A percentile compares a stretch with the other conserved stretches of the same genome.
phyloP scores from a whole-genome alignment of 176 grass and related monocot species.

The Luzula sylvatica region DNA sequence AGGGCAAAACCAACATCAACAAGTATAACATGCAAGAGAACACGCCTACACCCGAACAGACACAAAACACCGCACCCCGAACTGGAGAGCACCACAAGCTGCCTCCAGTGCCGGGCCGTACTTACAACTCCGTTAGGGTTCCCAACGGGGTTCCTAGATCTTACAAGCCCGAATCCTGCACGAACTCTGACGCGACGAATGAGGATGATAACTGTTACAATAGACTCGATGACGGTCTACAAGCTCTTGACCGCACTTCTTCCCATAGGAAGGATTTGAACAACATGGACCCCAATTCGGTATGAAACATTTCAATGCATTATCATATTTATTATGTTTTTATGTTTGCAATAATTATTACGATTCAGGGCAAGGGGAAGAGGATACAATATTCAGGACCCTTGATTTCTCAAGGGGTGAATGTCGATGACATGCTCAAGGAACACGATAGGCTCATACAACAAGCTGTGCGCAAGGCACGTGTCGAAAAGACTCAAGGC shows the following conservation, averaged over 20 bases:
- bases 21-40: constrained; percentile 34
- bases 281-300: constrained; percentile 24
- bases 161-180: constrained; percentile 23
- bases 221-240: constrained; percentile 26
- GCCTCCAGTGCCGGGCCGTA: constrained; percentile 17
- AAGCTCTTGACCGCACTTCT: constrained; percentile 17
- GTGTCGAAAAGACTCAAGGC: constrained; percentile 26
- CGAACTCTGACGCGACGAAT: constrained; percentile 18
- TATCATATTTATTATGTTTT: constrained; percentile 3
- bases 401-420: constrained; percentile 54
- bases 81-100: constrained; percentile 11
- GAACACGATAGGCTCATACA: constrained; percentile 80
- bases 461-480: constrained; percentile 73
- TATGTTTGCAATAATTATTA: neutral
- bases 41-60: constrained; percentile 24
- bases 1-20: constrained; percentile 43
- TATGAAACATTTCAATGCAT: constrained; percentile 18
- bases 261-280: constrained; percentile 43
- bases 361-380: constrained; percentile 36
- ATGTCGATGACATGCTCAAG: constrained; percentile 85
- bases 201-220: constrained; percentile 16
- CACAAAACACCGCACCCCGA: constrained; percentile 23
- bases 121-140: constrained; percentile 42
- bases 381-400: constrained; percentile 89
- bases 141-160: constrained; percentile 37